Evolutionary conservation across 2,329 filamentous ascomycete species (phyloP).

Genomic region (Fusarium floridanum): DNA sequence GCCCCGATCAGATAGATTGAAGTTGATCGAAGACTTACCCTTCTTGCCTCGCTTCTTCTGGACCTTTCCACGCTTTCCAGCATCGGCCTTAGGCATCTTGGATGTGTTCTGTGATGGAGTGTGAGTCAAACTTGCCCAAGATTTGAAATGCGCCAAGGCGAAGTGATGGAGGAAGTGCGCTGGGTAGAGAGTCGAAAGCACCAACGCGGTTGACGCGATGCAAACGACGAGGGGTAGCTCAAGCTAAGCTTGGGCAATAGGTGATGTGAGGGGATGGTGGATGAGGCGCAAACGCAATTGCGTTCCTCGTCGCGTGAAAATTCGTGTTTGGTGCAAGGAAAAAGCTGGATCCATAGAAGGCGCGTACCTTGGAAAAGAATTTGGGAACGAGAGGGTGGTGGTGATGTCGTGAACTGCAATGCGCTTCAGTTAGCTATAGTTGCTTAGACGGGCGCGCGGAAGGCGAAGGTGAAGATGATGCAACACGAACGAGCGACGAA

Average conservation of each 20-base stretch:
- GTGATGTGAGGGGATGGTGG: conserved; percentile 20
- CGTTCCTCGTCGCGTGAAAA: conserved; percentile 33
- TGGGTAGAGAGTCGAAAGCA: neutral
- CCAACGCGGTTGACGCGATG: neutral
- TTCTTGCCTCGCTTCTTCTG: conserved; percentile 71
- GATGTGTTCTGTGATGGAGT: conserved; percentile 47
- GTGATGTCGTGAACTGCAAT: conserved; percentile 46
- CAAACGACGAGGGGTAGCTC: conserved; percentile 43
- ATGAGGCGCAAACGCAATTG: conserved; percentile 50
- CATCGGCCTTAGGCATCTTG: conserved; percentile 71
- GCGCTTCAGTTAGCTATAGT: conserved; percentile 47
- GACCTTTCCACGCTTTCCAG: conserved; percentile 66
- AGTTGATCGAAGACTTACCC: conserved; percentile 58
- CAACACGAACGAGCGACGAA: conserved; percentile 13
- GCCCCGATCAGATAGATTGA: neutral
- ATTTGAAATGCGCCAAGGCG: neutral
- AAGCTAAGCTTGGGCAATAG: conserved; percentile 20
- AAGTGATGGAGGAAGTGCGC: neutral
- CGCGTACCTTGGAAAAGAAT: conserved; percentile 41
- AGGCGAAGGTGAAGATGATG: conserved; percentile 35
- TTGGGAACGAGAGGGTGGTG: conserved; percentile 26
- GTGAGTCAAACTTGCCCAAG: conserved; percentile 31
- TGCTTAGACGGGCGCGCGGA: conserved; percentile 22
- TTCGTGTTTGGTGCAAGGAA: conserved; percentile 25
- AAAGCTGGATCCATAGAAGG: conserved; percentile 22